A percentile compares a stretch with the other conserved stretches of the same genome.
phyloP scores from a whole-genome alignment of 2,329 filamentous ascomycete genomes.

The Trichoderma atrobrunneum region DNA sequence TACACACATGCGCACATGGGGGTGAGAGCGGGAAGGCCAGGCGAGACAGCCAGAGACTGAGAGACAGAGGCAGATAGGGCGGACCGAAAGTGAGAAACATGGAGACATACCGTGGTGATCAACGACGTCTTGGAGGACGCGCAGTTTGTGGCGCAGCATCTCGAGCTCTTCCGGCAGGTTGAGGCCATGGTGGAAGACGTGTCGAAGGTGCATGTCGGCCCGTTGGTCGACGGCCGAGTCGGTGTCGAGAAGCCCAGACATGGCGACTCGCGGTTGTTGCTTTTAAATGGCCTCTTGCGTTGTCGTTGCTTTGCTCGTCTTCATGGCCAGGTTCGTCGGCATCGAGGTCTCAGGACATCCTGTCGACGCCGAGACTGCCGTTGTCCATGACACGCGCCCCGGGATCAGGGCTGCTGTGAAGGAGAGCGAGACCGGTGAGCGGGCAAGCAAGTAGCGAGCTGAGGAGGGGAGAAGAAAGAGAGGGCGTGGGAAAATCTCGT shows the following conservation, averaged over 20 bases:
- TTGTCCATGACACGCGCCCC: constrained; percentile 17
- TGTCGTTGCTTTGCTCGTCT: not conserved
- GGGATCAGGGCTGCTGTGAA: constrained; percentile 3
- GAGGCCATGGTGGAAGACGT: constrained; percentile 37
- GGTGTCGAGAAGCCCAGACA: constrained; percentile 2
- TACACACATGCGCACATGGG: constrained; percentile 8
- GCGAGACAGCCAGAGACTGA: not conserved
- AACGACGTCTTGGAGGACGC: constrained; percentile 47
- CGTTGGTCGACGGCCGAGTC: constrained; percentile 33
- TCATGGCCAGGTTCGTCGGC: constrained; percentile 5
- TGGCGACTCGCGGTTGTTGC: not conserved
- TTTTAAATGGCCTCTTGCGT: not conserved
- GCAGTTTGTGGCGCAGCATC: constrained; percentile 56
- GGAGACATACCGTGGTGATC: constrained; percentile 44
- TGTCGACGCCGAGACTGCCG: constrained; percentile 17
- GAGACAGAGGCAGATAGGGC: not conserved
- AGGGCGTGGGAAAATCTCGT: constrained; percentile 26
- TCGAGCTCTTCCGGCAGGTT: constrained; percentile 50
- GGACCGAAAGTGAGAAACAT: constrained; percentile 26
- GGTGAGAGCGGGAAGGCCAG: constrained; percentile 13
- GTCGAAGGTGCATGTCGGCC: constrained; percentile 47
- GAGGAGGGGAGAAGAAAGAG: constrained; percentile 19
- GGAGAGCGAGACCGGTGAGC: constrained; percentile 13
- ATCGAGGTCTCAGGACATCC: constrained; percentile 10
- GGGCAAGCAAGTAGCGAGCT: constrained; percentile 21